Base-by-base conservation (phyloP, 1,284 basidiomycete species). In the Vanrija pseudolonga region DNA sequence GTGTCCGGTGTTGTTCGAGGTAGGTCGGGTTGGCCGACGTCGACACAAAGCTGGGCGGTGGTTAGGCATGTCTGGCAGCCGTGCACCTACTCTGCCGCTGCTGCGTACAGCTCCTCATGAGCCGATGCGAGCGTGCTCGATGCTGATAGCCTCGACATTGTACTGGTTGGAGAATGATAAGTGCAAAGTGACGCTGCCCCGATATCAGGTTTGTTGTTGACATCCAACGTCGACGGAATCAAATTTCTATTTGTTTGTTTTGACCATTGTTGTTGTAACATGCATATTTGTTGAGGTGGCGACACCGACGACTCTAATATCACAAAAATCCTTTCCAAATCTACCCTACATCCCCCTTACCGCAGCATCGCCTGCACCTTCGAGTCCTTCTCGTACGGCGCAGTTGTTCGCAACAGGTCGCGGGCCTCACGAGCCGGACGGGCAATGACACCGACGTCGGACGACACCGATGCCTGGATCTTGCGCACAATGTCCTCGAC, bases 351-450 rank as follows among this genome's bases (percentile, higher is more conserved):
- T 15, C 22, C n/a, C 22, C 48, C 4, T 37, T 59, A 63, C 51
- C 56, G 51, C 39, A 75, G 58, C 6, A 66, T 41, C 3, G 64
- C 68, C 59, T 71, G 71, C 24, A 73, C 66, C 28, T 51, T 55
- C 15, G 59, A 51, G 57, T 78, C 76, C 28, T 66, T 63, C 50
- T 62, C 62, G 54, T 63, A 77, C 43, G 47, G 40, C 26, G 51
- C 57, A 42, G 62, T 60, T 39, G 69, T 75, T 65, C 80, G 86
- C 47, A 97, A 73, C 41, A 88, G 61, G 49, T 96, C 92, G 62
- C 85, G 81, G 4, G 90, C 85, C 67, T 96, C 91, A 46, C 93
- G 80, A 12, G 90, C 89, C 0, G 90, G 90, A 45, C 91, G 80
- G 17, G 88, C 82, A 47, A 94, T 84, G n/a, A 81, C 80, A 3